Conservation (phyloP, 108 stramenopile species). For the Nitzschia sp. region DNA sequence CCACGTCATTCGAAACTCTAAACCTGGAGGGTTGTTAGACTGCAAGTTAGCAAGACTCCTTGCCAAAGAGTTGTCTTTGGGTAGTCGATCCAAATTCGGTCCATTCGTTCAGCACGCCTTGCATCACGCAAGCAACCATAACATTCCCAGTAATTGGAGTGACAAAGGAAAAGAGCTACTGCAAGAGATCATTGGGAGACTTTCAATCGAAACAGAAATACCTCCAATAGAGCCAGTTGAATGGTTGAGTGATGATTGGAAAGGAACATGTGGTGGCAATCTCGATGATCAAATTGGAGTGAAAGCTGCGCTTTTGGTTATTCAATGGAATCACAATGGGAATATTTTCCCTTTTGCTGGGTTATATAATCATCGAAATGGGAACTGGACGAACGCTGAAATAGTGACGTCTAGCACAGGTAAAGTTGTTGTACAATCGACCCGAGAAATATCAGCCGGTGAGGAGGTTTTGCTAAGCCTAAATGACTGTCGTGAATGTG, state of each 20-base stretch:
- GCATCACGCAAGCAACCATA: neutral
- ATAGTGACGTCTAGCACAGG: neutral
- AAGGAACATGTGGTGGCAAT: constrained; percentile 32
- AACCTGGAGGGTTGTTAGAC: neutral
- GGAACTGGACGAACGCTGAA: constrained; percentile 22
- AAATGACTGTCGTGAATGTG: constrained; percentile 59
- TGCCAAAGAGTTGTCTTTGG: constrained; percentile 22
- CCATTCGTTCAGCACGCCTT: constrained; percentile 64
- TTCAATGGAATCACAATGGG: constrained; percentile 41
- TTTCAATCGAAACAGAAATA: neutral
- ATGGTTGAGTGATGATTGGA: constrained; percentile 15
- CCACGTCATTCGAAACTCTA: neutral
- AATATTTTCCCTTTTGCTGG: constrained; percentile 53
- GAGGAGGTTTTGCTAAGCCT: constrained; percentile 58
- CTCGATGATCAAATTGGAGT: constrained; percentile 22
- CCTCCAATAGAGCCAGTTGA: constrained; percentile 4
- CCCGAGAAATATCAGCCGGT: constrained; percentile 1
- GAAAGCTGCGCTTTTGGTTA: constrained; percentile 48
- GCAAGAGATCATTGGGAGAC: neutral
- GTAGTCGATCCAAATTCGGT: constrained; percentile 31
- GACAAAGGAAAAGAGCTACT: neutral
- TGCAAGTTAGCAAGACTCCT: constrained; percentile 27
- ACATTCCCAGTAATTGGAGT: neutral
- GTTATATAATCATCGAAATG: constrained; percentile 59
- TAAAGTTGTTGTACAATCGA: constrained; percentile 28